Base-by-base conservation (phyloP, 2,329 filamentous ascomycete species). In the Fusarium praegraminearum region DNA sequence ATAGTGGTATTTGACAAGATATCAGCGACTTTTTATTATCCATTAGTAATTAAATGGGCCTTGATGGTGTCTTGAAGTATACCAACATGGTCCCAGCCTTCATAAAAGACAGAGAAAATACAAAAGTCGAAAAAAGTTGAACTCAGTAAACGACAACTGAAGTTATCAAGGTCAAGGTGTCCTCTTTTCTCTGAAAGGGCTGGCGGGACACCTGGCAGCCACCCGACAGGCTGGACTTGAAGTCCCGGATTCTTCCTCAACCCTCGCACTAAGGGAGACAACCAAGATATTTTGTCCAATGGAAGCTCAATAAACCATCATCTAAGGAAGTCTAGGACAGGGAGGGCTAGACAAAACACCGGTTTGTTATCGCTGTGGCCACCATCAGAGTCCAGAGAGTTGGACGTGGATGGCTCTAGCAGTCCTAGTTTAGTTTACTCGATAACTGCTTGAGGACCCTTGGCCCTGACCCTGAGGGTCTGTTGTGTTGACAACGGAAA, bases 311-410 rank as follows among this genome's bases (percentile, higher is more conserved):
- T 28, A 51, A 53, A 65, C 13, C 30, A 22, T 58, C 55, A 35
- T 49, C 62, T 65, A 67, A 61, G 62, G 60, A 67, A 55, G 61
- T 54, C 44, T 58, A 66, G 66, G 62, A 61, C 62, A 66, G 67
- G 70, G 66, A 69, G 67, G 49, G 56, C 38, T 54, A 60, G 40
- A 55, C 38, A 56, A 62, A 53, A 52, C 61, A 74, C 76, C 75
- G 76, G 76, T 77, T 77, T 77, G 68, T 78, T 78, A 75, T 77
- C 76, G 76, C 74, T 66, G 58, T 59, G 56, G 66, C 70, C 74
- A 68, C 62, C 67, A 72, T 61, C 49, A 69, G 28, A 62, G 47
- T 40, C 57, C 18, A 55, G 32, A 70, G 56, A 69, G 62, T 65
- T 70, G 59, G 67, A 57, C 67, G 52, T 55, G 45, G 22, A 46